Percentiles rank a stretch among this genome's conserved stretches.
Evolutionary conservation across 2,329 filamentous ascomycete species (phyloP).

Genomic region (Epicoccum sorghinum): DNA sequence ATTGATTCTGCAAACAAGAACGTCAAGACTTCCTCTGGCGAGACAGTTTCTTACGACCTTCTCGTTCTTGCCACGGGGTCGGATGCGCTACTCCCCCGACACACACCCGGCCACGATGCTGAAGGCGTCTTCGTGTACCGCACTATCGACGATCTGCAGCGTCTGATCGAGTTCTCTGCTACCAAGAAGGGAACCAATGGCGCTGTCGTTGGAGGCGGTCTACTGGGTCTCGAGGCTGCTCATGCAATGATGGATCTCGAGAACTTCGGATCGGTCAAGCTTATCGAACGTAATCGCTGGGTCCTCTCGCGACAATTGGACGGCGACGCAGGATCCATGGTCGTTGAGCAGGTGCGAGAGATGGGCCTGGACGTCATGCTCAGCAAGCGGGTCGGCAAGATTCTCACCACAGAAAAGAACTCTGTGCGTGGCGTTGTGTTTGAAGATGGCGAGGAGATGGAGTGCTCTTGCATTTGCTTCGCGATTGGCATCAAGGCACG

Average conservation of each 20-base stretch:
- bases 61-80: conserved; percentile 87
- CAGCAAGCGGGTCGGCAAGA: conserved; percentile 74
- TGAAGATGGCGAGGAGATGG: conserved; percentile 78
- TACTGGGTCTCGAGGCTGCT: conserved; percentile 85
- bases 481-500: conserved; percentile 84
- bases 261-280: conserved; percentile 73
- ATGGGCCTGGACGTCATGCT: conserved; percentile 81
- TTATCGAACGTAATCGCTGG: conserved; percentile 85
- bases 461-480: conserved; percentile 84
- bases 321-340: conserved; percentile 77
- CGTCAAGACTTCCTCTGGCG: conserved; percentile 73
- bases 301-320: conserved; percentile 84
- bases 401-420: conserved; percentile 71
- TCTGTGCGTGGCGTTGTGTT: conserved; percentile 76
- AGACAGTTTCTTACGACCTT: conserved; percentile 75
- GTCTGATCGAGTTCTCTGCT: conserved; percentile 74
- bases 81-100: conserved; percentile 74
- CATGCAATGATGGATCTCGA: conserved; percentile 90
- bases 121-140: conserved; percentile 88
- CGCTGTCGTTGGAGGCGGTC: conserved; percentile 80
- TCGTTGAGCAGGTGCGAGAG: conserved; percentile 79
- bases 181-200: conserved; percentile 71
- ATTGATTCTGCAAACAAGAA: conserved; percentile 69
- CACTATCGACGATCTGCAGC: conserved; percentile 80
- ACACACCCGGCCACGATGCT: conserved; percentile 79